A percentile compares a stretch with the other conserved stretches of the same genome.
phyloP scores from a whole-genome alignment of 306 rosid genomes.

The barrel medic (Medicago truncatula) region MtrunA17r5.0-ANR NC_053045.1:60950001-60950500 shows the following conservation, averaged over 20 bases:
- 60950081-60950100: constrained; percentile 37
- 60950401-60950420: constrained; percentile 59
- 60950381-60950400: constrained; percentile 59
- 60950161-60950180: constrained; percentile 7
- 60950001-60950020: constrained; percentile 45
- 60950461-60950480: constrained; percentile 61
- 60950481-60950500: constrained; percentile 35
- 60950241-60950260: not conserved
- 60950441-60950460: not conserved
- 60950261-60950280: not conserved
- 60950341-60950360: constrained; percentile 88
- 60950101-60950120: not conserved
- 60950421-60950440: constrained; percentile 38
- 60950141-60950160: constrained; percentile 5
- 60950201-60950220: constrained; percentile 18
- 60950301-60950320: constrained; percentile 1
- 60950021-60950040: constrained; percentile 51
- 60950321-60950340: constrained; percentile 34
- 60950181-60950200: not conserved
- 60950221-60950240: not conserved
- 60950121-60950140: constrained; percentile 17
- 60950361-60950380: constrained; percentile 84
- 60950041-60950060: constrained; percentile 49
- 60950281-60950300: not conserved
- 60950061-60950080: constrained; percentile 40